Evolutionary conservation across 2,329 filamentous ascomycete species (phyloP).

Genomic region (Didymella keratinophila): DNA sequence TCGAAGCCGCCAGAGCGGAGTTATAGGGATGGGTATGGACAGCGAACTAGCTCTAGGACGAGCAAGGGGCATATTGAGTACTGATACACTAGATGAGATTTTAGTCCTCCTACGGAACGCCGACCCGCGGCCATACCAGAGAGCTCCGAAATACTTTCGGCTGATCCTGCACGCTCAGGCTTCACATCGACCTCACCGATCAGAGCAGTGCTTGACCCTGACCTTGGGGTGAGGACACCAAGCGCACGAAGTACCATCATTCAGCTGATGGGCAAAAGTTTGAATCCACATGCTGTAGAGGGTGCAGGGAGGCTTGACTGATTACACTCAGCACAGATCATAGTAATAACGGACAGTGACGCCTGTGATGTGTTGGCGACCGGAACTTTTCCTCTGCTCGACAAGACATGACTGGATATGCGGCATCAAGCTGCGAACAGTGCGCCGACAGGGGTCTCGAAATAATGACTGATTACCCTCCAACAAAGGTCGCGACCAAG

Average conservation of each 20-base stretch:
- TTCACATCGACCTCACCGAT: background rate
- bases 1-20: conserved; percentile 17
- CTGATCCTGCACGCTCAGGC: background rate
- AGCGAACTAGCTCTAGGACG: conserved; percentile 26
- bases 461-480: background rate
- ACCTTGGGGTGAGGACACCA: background rate
- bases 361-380: background rate
- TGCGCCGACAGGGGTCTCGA: background rate
- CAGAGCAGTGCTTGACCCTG: background rate
- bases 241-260: background rate
- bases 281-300: background rate
- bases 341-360: too few species aligned
- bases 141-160: background rate
- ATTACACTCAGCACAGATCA: background rate
- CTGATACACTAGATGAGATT: background rate
- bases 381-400: background rate
- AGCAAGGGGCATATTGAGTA: conserved; percentile 13
- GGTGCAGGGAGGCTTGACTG: background rate
- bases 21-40: conserved; percentile 19
- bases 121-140: background rate
- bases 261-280: background rate
- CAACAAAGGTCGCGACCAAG: background rate
- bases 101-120: background rate
- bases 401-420: background rate
- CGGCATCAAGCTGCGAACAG: background rate